Evolutionary conservation across 1,284 basidiomycete genomes (phyloP), one percentile per base, ranked within the genome.

Genomic region (Apiotrichum akiyoshidainum): DNA sequence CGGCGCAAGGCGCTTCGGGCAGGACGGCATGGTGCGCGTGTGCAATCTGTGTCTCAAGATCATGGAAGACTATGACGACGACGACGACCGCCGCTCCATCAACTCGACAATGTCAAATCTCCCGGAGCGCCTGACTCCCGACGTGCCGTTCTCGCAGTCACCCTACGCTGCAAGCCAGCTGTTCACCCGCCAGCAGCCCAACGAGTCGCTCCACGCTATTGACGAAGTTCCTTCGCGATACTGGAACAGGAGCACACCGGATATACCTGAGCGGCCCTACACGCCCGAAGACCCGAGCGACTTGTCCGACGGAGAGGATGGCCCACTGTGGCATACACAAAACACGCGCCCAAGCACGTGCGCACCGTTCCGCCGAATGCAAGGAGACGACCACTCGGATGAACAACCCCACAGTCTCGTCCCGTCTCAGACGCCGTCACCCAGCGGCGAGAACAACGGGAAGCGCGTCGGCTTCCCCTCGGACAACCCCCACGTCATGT

Each of bases 1-100:
- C 75, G 92, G 93, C 63, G 94, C 92, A 9, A 84, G 86, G n/a
- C 86, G 92, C 1, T 98, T 96, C 71, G 92, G 92, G 8, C 89
- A 92, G 61, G 87, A 94, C 56, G 92, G 92, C 34, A 89, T 89
- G 84, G 84, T 98, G 57, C 85, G 95, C 58, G 89, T 94, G 13
- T 98, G 94, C 79, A 96, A 97, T 70, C 82, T 96, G 21, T 99
- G 96, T 75, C 81, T 96, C 31, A 88, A 90, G 68, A 93, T 94
- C 76, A 84, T 96, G 57, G 87, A 88, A 55, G 89, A 89, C 66
- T 80, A 80, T 68, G 77, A 78, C 65, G 90, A 93, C 51, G 88
- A 91, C 58, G 79, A 81, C 52, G 74, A 76, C 60, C 65, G 70
- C 5, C 67, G 71, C 9, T 73, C 72, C 10, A 73, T 76, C 65